Percentiles rank a stretch among this genome's conserved stretches.
phyloP scores from a whole-genome alignment of 371 early-diverging fungal genomes.

The Mortierella sp. region DNA sequence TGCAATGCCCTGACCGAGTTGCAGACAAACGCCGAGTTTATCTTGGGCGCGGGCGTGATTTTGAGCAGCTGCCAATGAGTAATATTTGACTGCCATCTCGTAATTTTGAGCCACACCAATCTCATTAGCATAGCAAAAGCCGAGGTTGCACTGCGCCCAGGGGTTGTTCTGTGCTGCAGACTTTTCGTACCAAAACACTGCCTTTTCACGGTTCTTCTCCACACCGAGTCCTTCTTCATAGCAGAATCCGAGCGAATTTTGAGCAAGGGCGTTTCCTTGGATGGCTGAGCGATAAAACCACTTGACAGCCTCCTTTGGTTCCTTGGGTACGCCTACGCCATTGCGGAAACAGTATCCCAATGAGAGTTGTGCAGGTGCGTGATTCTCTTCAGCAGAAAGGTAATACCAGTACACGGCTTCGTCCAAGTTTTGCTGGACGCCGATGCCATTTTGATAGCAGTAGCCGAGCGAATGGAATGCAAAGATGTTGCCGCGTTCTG shows the following conservation, averaged over 20 bases:
- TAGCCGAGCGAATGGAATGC: slow-evolving; percentile 86
- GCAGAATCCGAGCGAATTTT: slow-evolving; percentile 79
- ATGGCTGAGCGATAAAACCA: slow-evolving; percentile 76
- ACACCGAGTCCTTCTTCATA: slow-evolving; percentile 87
- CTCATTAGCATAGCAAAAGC: slow-evolving; percentile 88
- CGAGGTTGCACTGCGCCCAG: slow-evolving; percentile 88
- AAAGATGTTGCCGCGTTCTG: slow-evolving; percentile 80
- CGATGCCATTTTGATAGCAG: slow-evolving; percentile 89
- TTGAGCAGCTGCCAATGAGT: slow-evolving; percentile 60
- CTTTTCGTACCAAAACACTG: slow-evolving; percentile 79
- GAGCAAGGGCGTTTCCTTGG: slow-evolving; percentile 84
- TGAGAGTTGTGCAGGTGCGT: slow-evolving; percentile 80
- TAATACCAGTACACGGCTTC: slow-evolving; percentile 86
- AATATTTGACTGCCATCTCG: slow-evolving; percentile 65
- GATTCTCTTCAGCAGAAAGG: slow-evolving; percentile 82
- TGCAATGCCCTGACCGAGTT: slow-evolving; percentile 79
- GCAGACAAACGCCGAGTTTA: slow-evolving; percentile 84
- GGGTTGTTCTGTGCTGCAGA: slow-evolving; percentile 88
- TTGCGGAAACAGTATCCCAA: slow-evolving; percentile 88
- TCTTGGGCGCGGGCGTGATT: slow-evolving; percentile 57
- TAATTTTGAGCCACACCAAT: slow-evolving; percentile 70
- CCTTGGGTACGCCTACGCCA: slow-evolving; percentile 80
- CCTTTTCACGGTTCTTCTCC: slow-evolving; percentile 65
- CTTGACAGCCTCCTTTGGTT: slow-evolving; percentile 75
- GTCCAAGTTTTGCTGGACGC: slow-evolving; percentile 69